These are phyloP conservation scores for Hymenoscyphus linearis DNA, from an alignment of 2,329 filamentous ascomycete genomes.

Conservation along the genomic window DNA sequence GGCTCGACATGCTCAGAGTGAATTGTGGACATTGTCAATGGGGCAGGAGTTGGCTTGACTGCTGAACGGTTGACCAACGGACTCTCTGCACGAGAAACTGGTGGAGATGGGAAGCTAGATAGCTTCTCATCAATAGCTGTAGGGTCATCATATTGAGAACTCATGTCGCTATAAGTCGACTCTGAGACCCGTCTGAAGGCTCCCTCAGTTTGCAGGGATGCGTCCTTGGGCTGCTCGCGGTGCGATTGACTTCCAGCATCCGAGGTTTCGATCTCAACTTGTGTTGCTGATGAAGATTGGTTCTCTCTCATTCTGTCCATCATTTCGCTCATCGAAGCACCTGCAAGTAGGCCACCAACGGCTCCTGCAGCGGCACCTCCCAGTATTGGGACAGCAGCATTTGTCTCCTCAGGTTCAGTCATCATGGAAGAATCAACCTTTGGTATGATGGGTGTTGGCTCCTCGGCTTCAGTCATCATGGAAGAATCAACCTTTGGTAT, in stretches of 20 bases:
- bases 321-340: slow-evolving; percentile 13
- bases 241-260: slow-evolving; percentile 31
- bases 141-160: slow-evolving; percentile 46
- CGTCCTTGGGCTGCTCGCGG: slow-evolving; percentile 22
- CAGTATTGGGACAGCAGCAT: slow-evolving; percentile 19
- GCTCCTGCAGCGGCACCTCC: slow-evolving; percentile 11
- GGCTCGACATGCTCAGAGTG: slow-evolving; percentile 37
- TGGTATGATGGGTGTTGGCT: slow-evolving; percentile 37
- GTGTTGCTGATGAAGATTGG: slow-evolving; percentile 22
- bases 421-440: slow-evolving; percentile 59
- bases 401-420: slow-evolving; percentile 50
- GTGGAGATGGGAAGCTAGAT: slow-evolving; percentile 50
- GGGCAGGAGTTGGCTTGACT: slow-evolving; percentile 7
- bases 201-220: slow-evolving; percentile 14
- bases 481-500: slow-evolving; percentile 52
- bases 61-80: slow-evolving; percentile 16
- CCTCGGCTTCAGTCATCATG: slow-evolving; percentile 56
- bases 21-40: slow-evolving; percentile 38
- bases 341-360: slow-evolving; percentile 16
- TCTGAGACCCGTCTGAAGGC: slow-evolving; percentile 41
- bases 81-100: slow-evolving; percentile 34
- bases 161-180: slow-evolving; percentile 47
- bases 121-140: slow-evolving; percentile 46
- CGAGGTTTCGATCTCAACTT: slow-evolving; percentile 1
- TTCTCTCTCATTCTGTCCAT: slow-evolving; percentile 23